Conservation (phyloP, 2,329 filamentous ascomycete species). For the Fusarium pseudonygamai region DNA sequence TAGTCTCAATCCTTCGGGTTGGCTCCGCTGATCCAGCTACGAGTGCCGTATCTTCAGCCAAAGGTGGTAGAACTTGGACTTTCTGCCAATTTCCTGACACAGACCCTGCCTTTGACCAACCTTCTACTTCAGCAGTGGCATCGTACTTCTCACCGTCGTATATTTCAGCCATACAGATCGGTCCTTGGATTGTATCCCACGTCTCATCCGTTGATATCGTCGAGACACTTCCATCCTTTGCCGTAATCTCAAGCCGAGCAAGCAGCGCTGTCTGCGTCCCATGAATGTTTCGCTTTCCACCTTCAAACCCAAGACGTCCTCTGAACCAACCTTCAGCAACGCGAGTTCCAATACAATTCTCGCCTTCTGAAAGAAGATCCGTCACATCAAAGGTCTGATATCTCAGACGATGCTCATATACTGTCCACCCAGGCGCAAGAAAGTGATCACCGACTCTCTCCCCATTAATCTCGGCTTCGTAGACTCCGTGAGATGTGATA, state of each 20-base stretch:
- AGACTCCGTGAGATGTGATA: constrained; percentile 57
- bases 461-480: constrained; percentile 59
- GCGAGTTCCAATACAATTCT: constrained; percentile 50
- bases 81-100: constrained; percentile 48
- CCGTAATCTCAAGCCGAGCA: constrained; percentile 48
- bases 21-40: constrained; percentile 54
- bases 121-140: constrained; percentile 47
- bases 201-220: constrained; percentile 48
- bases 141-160: constrained; percentile 64
- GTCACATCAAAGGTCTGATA: constrained; percentile 65
- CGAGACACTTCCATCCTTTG: constrained; percentile 16
- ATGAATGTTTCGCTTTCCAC: constrained; percentile 41
- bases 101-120: constrained; percentile 37
- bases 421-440: constrained; percentile 62
- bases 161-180: constrained; percentile 50
- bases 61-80: constrained; percentile 9
- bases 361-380: constrained; percentile 50
- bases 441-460: constrained; percentile 41
- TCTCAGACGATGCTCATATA: constrained; percentile 57
- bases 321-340: constrained; percentile 61
- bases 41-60: background rate
- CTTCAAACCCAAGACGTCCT: constrained; percentile 46
- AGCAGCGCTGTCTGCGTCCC: constrained; percentile 51
- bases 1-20: constrained; percentile 44
- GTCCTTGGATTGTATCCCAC: constrained; percentile 18